phyloP scores from a whole-genome alignment of 139 green algal genomes.

The Micractinium conductrix region DNA sequence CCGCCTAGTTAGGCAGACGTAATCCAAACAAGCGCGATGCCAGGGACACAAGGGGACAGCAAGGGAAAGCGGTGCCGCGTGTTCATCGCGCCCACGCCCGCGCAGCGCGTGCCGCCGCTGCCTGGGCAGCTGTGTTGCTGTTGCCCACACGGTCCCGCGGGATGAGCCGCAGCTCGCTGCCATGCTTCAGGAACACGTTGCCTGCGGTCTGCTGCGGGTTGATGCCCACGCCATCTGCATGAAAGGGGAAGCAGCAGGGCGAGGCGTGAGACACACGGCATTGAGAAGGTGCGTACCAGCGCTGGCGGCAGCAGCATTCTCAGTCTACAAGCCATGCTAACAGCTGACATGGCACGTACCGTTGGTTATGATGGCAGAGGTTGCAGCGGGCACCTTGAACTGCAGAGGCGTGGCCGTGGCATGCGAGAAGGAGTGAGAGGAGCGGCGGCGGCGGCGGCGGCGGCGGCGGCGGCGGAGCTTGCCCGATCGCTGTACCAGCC shows the following conservation, averaged over 20 bases:
- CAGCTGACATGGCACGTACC: slow-evolving; percentile 55
- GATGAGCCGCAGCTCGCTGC: slow-evolving; percentile 93
- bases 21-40: too few species aligned
- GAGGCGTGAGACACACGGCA: background rate
- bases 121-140: background rate
- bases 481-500: too few species aligned
- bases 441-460: too few species aligned
- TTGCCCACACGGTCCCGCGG: slow-evolving; percentile 89
- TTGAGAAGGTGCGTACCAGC: too few species aligned
- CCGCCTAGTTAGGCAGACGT: too few species aligned
- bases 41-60: too few species aligned
- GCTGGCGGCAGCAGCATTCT: too few species aligned
- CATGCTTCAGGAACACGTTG: slow-evolving; percentile 98
- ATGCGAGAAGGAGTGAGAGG: background rate
- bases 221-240: slow-evolving; percentile 94
- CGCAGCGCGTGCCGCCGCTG: background rate
- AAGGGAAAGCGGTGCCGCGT: too few species aligned
- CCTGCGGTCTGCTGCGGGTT: slow-evolving; percentile 94
- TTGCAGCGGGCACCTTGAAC: slow-evolving; percentile 92
- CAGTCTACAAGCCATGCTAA: too few species aligned
- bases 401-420: too few species aligned
- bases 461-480: too few species aligned
- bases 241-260: background rate
- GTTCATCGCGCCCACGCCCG: background rate
- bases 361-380: slow-evolving; percentile 97